Percentiles rank a stretch among this genome's conserved stretches.
These are phyloP conservation scores for Gloeostereum incarnatum DNA, from an alignment of 768 basidiomycete genomes.

Conservation along the genomic window DNA sequence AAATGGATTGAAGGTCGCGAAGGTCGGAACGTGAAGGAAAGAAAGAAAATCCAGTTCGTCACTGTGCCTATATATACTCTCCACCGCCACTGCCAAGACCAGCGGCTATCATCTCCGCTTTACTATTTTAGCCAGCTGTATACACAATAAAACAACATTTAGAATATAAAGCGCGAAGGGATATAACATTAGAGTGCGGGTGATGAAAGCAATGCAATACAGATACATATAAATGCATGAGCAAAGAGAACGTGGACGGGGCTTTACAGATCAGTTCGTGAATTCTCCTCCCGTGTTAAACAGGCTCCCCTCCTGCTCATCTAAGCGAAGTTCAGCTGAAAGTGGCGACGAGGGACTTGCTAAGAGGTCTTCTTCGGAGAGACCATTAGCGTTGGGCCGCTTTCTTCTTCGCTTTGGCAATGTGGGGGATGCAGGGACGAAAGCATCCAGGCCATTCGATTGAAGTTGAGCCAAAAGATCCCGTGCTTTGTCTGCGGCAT, in stretches of 20 bases:
- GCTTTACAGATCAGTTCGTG: conserved; percentile 6
- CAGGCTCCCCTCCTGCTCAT: conserved; percentile 4
- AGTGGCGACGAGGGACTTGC: conserved; percentile 6
- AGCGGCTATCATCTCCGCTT: no score
- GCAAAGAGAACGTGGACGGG: conserved; percentile 14
- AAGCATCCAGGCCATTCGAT: conserved; percentile 50
- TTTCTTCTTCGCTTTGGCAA: conserved; percentile 4
- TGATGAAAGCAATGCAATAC: conserved; percentile 19
- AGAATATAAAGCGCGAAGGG: no score
- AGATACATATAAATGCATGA: conserved; percentile 17
- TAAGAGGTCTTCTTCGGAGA: not conserved
- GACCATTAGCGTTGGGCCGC: not conserved
- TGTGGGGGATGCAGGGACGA: conserved; percentile 37
- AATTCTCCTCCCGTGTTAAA: conserved; percentile 6
- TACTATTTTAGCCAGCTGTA: no score
- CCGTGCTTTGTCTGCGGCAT: conserved; percentile 50
- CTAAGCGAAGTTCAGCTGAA: no score
- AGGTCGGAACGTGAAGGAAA: no score
- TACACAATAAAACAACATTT: no score
- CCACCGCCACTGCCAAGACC: no score
- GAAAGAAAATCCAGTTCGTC: no score
- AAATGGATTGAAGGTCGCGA: no score
- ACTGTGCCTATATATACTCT: no score
- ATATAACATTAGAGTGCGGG: no score
- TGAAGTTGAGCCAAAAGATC: conserved; percentile 72